phyloP scores from a whole-genome alignment of 2,329 filamentous ascomycete genomes.

The Sporothrix schenckii region DNA sequence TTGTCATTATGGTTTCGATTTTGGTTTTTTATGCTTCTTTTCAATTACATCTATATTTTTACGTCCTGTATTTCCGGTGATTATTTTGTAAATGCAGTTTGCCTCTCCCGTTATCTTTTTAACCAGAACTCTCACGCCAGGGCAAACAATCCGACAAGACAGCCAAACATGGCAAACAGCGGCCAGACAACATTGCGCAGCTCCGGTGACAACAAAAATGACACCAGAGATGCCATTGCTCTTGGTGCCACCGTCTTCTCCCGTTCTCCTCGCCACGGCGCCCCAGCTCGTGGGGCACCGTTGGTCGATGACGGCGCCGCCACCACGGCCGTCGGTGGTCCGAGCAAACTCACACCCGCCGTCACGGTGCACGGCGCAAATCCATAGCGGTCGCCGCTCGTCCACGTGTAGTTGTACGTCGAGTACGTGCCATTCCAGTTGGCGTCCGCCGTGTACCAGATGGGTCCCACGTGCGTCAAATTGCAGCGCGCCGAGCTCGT shows the following conservation, averaged over 20 bases:
- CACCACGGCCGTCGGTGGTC: slow-evolving; percentile 21
- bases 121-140: slow-evolving; percentile 4
- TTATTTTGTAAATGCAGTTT: neutral
- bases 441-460: slow-evolving; percentile 38
- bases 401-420: slow-evolving; percentile 41
- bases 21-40: neutral
- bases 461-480: slow-evolving; percentile 39
- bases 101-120: neutral
- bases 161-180: slow-evolving; percentile 20
- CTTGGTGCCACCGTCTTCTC: neutral
- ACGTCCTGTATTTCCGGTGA: neutral
- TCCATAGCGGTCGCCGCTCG: slow-evolving; percentile 39
- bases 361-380: slow-evolving; percentile 41
- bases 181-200: slow-evolving; percentile 24
- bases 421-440: slow-evolving; percentile 39
- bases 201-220: neutral
- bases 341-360: slow-evolving; percentile 36
- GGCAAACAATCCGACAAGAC: slow-evolving; percentile 11
- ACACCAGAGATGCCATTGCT: neutral
- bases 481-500: slow-evolving; percentile 38
- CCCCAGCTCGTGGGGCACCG: neutral
- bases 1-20: neutral
- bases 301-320: slow-evolving; percentile 29
- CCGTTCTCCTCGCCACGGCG: neutral
- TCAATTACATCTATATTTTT: neutral